Evolutionary conservation across 2,329 filamentous ascomycete species (phyloP), one percentile per base, ranked within the genome.

Genomic region (Capronia americana): DNA sequence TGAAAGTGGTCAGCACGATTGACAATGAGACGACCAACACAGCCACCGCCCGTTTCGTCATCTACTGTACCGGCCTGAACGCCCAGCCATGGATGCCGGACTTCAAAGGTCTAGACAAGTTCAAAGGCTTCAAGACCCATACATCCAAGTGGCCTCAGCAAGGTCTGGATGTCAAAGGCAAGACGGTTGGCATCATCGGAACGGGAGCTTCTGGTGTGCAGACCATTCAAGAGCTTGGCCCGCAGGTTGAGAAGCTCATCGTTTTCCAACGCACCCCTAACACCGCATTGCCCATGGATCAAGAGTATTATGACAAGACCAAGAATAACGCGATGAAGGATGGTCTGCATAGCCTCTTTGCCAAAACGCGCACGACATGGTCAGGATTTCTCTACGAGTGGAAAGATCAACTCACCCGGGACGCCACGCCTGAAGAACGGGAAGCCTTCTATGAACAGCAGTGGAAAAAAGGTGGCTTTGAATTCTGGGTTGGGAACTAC

Each of bases 151-250:
- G 87, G 87, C 86, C 87, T 0, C 54, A 65, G 26, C 76, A 82
- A 1, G 79, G 26, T 3, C 26, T 83, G 4, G 80, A 85, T 56
- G 81, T 88, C 26, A 81, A 81, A 48, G 82, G 82, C 60, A 90
- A 90, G 74, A 81, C 82, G n/a, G 83, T 86, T 58, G 87, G 83
- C 24, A 82, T 90, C 62, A 85, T 90, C 38, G 88, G 88, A 6
- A 89, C 87, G 0, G 88, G 88, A 0, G 85, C 87, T 0, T 86
- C 86, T 0, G 88, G 88, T 0, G 84, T 90, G 1, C 88, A 90
- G 70, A 84, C 89, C 53, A 81, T 84, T 0, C 88, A 91, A 68
- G 86, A 86, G 57, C 85, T 84, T 75, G 85, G 82, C 1, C 83
- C 83, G 1, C 74, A 80, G 7, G 86, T 82, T 0, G 81, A 78